Base-by-base conservation (phyloP, 2,329 filamentous ascomycete species). In the Diplodia corticola region DNA sequence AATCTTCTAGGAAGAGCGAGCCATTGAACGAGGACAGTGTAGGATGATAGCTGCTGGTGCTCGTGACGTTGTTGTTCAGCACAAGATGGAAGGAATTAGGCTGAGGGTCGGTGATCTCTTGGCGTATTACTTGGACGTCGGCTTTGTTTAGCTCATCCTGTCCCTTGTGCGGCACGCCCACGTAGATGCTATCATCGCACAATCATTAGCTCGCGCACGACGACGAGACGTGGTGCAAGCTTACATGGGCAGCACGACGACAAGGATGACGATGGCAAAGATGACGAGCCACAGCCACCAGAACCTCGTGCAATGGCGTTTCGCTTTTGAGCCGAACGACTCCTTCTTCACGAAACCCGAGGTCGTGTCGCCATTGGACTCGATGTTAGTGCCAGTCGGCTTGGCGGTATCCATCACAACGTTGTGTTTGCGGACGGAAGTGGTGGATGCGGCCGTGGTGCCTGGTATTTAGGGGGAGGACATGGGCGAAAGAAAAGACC, bases 281-380 rank as follows among this genome's bases (percentile, higher is more conserved):
- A 80, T 73, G 67, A 89, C 77, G 67, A 88, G 74, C 70, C 88
- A 82, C 69, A 82, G 71, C 87, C 87, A 89, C 88, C 87, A 89
- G 71, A 84, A 88, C 24, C 68, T 70, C 35, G 60, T 65, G 63
- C 71, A 71, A 57, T 74, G 71, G 7, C 67, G 64, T 53, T 70
- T 72, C 44, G 65, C 28, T 63, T 69, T 73, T 10, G 48, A 24
- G 7, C 63, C 64, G 37, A 67, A 63, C n/a, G 65, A 60, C 46
- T 55, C 22, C 17, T 65, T 59, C 54, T 40, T 50, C 46, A 30
- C 54, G 28, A 61, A 49, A 17, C 57, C 57, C 17, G 57, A 49
- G 17, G 57, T 35, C 17, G 57, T 44, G n/a, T 46, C 37, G 55
- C 37, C 53, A 40, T 26, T 60, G 22, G 55, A 46, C 26, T 46